Conservation (phyloP, 2,329 filamentous ascomycete genomes). For the Leptographium wingfieldii region DNA sequence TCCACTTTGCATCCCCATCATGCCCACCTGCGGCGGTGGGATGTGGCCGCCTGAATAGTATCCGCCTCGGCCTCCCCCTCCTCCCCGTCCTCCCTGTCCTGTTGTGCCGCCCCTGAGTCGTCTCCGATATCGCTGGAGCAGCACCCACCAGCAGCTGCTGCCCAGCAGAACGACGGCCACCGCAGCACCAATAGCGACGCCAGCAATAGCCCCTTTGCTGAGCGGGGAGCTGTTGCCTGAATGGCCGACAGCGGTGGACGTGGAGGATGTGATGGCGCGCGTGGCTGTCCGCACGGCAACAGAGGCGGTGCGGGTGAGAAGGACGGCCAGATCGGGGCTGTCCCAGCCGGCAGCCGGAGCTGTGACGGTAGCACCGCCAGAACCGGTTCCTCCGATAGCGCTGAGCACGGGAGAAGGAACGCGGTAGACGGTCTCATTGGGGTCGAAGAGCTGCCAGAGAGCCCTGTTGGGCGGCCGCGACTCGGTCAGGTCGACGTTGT, state of each 20-base stretch:
- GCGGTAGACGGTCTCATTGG: constrained; percentile 36
- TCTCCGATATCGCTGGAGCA: constrained; percentile 3
- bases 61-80: not conserved
- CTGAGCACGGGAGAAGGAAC: constrained; percentile 38
- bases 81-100: not conserved
- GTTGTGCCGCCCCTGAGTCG: not conserved
- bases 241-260: constrained; percentile 8
- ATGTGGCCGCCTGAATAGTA: not conserved
- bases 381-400: constrained; percentile 35
- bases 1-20: not conserved
- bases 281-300: constrained; percentile 37
- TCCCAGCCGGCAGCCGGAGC: constrained; percentile 37
- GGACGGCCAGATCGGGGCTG: constrained; percentile 35
- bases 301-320: constrained; percentile 38
- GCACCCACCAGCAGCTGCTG: constrained; percentile 5
- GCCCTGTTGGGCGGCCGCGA: constrained; percentile 29
- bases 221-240: constrained; percentile 9
- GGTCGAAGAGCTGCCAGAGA: constrained; percentile 41
- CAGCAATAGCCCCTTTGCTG: constrained; percentile 28
- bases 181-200: constrained; percentile 28
- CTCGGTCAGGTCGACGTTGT: constrained; percentile 41
- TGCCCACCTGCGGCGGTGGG: not conserved
- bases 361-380: constrained; percentile 40
- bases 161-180: constrained; percentile 18
- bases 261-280: constrained; percentile 20